phyloP scores from a whole-genome alignment of 495 filamentous ascomycete species.

The Cenococcum geophilum region DNA sequence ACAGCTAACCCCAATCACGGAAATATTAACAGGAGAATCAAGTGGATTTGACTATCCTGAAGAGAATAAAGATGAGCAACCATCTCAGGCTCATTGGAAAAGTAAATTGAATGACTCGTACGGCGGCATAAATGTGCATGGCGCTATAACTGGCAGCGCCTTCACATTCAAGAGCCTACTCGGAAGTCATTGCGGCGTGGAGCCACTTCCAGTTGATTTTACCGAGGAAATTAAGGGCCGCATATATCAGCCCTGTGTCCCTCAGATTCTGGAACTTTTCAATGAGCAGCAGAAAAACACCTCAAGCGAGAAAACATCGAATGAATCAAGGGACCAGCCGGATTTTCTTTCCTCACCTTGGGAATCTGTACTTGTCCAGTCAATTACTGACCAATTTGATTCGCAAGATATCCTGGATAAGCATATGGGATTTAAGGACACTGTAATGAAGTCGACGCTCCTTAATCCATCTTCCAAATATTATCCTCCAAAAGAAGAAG shows the following conservation, averaged over 20 bases:
- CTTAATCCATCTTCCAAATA: constrained; percentile 32
- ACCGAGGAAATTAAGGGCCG: constrained; percentile 44
- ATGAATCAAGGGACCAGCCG: constrained; percentile 21
- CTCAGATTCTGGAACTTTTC: constrained; percentile 44
- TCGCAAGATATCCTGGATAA: constrained; percentile 39
- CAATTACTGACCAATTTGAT: constrained; percentile 45
- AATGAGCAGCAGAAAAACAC: constrained; percentile 37
- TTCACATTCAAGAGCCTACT: constrained; percentile 46
- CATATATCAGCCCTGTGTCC: constrained; percentile 48
- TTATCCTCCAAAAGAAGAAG: constrained; percentile 33
- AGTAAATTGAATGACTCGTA: constrained; percentile 25
- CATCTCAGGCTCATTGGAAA: not conserved
- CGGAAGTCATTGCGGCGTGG: constrained; percentile 44
- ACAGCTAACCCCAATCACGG: constrained; percentile 39
- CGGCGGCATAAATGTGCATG: constrained; percentile 44
- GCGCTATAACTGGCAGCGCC: constrained; percentile 42
- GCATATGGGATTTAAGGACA: constrained; percentile 41
- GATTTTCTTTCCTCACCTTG: constrained; percentile 27
- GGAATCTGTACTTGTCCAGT: constrained; percentile 46
- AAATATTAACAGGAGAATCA: constrained; percentile 44
- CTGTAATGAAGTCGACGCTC: constrained; percentile 38
- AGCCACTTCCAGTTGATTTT: constrained; percentile 44
- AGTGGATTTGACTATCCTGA: constrained; percentile 37
- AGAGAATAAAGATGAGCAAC: not conserved
- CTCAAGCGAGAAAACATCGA: constrained; percentile 31